A percentile compares a stretch with the other conserved stretches of the same genome.
Conservation (phyloP, 192 early-diverging fungal species). For the Cetraspora pellucida region DNA sequence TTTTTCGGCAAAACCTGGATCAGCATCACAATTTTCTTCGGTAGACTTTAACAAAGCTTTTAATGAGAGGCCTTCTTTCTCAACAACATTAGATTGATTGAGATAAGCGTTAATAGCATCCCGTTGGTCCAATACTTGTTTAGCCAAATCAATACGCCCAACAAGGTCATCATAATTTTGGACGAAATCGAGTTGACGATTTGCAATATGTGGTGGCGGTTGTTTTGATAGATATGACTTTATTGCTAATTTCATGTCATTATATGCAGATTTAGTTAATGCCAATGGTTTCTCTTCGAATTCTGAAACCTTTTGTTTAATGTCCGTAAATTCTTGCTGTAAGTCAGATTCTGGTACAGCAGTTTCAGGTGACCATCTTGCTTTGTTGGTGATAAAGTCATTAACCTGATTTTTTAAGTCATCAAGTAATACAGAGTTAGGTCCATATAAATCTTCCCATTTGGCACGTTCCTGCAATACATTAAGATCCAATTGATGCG, state of each 20-base stretch:
- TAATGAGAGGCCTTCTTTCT: constrained; percentile 18
- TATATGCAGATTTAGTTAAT: background rate
- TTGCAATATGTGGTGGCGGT: constrained; percentile 5
- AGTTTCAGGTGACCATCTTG: constrained; percentile 14
- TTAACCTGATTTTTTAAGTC: constrained; percentile 11
- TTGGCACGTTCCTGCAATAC: constrained; percentile 17
- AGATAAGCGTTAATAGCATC: constrained; percentile 5
- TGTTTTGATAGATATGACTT: constrained; percentile 16
- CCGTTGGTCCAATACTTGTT: constrained; percentile 25
- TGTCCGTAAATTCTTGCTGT: background rate
- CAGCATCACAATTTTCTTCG: constrained; percentile 1
- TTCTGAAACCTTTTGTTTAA: constrained; percentile 12
- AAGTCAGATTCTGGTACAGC: background rate
- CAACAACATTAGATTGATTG: constrained; percentile 2
- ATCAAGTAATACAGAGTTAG: background rate
- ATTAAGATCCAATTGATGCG: constrained; percentile 10
- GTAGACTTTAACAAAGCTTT: constrained; percentile 4
- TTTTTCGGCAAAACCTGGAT: constrained; percentile 13
- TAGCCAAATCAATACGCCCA: background rate
- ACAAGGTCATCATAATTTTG: background rate
- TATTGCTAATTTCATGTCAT: constrained; percentile 16
- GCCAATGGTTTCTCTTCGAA: constrained; percentile 22
- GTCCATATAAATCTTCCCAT: constrained; percentile 19
- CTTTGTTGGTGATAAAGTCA: constrained; percentile 8
- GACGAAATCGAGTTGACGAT: constrained; percentile 4